A percentile compares a stretch with the other conserved stretches of the same genome.
Conservation (phyloP, 805 yeast genomes). For the Isabelozyma gotoi region DNA sequence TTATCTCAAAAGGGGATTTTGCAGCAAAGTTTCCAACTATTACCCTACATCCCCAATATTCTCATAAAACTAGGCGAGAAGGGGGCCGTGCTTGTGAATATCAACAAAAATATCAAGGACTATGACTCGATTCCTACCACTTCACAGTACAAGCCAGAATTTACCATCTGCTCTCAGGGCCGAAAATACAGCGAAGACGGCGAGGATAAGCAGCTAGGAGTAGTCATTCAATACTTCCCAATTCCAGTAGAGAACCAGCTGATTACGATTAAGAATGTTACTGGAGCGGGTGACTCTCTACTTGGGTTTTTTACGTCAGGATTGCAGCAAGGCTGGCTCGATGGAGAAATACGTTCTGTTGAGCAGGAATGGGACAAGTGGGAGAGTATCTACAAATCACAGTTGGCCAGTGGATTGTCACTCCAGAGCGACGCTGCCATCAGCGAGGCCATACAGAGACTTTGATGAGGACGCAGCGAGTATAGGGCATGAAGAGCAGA, state of each 20-base stretch:
- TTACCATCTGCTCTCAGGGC: slow-evolving; percentile 21
- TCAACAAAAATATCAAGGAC: slow-evolving; percentile 32
- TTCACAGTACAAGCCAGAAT: slow-evolving; percentile 23
- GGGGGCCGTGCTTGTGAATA: slow-evolving; percentile 51
- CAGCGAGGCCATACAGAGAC: slow-evolving; percentile 16
- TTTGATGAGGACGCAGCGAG: too few species aligned
- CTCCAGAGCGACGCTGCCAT: slow-evolving; percentile 21
- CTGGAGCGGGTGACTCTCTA: slow-evolving; percentile 88
- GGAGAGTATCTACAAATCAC: slow-evolving; percentile 35
- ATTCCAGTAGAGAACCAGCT: slow-evolving; percentile 30
- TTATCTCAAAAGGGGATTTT: slow-evolving; percentile 46
- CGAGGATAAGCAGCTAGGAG: slow-evolving; percentile 37
- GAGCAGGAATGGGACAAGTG: slow-evolving; percentile 39
- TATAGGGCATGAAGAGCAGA: too few species aligned
- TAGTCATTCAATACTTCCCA: slow-evolving; percentile 63
- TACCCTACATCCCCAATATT: slow-evolving; percentile 71
- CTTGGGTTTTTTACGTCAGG: slow-evolving; percentile 59
- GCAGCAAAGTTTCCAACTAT: slow-evolving; percentile 68
- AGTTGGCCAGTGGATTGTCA: slow-evolving; percentile 39
- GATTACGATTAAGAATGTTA: slow-evolving; percentile 56
- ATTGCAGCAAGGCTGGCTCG: slow-evolving; percentile 26
- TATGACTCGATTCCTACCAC: slow-evolving; percentile 36
- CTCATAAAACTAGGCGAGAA: slow-evolving; percentile 65
- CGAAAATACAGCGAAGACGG: slow-evolving; percentile 5
- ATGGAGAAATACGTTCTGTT: slow-evolving; percentile 17